These are phyloP conservation scores for Immersiella caudata DNA, from an alignment of 495 filamentous ascomycete species.

Conservation along the genomic window DNA sequence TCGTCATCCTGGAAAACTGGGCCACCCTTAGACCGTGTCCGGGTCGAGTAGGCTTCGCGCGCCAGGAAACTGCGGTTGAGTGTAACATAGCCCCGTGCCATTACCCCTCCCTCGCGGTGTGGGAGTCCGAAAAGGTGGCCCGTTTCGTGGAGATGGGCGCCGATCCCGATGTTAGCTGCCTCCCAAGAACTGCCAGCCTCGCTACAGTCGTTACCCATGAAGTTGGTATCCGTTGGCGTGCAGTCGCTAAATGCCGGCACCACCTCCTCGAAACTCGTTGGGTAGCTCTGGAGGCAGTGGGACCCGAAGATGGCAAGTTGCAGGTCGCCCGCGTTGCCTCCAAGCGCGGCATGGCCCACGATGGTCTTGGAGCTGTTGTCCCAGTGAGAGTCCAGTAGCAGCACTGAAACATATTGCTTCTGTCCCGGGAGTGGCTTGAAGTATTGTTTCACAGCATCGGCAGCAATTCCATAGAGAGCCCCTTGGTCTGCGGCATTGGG, in stretches of 20 bases:
- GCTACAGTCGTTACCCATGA: conserved; percentile 80
- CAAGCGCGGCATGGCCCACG: conserved; percentile 78
- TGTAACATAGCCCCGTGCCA: conserved; percentile 82
- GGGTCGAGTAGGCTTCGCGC: conserved; percentile 78
- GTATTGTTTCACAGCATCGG: conserved; percentile 72
- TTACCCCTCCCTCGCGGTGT: conserved; percentile 83
- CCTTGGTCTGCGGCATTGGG: conserved; percentile 64
- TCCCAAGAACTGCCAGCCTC: conserved; percentile 90
- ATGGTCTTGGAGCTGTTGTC: conserved; percentile 69
- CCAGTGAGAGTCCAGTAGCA: conserved; percentile 87
- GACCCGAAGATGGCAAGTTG: conserved; percentile 89
- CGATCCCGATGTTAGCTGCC: conserved; percentile 86
- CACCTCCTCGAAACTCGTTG: conserved; percentile 80
- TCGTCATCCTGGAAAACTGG: conserved; percentile 74
- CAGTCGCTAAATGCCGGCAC: conserved; percentile 85
- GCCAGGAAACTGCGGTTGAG: conserved; percentile 81
- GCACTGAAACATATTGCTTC: conserved; percentile 79
- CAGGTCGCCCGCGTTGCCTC: conserved; percentile 66
- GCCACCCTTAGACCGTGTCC: conserved; percentile 80
- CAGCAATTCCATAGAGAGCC: conserved; percentile 73
- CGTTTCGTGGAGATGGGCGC: conserved; percentile 85
- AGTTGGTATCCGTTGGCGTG: conserved; percentile 79
- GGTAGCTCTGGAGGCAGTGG: conserved; percentile 85
- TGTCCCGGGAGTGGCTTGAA: conserved; percentile 75
- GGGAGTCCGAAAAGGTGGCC: conserved; percentile 88